Conservation (phyloP, 768 basidiomycete genomes). For the Pholiota microspora region DNA sequence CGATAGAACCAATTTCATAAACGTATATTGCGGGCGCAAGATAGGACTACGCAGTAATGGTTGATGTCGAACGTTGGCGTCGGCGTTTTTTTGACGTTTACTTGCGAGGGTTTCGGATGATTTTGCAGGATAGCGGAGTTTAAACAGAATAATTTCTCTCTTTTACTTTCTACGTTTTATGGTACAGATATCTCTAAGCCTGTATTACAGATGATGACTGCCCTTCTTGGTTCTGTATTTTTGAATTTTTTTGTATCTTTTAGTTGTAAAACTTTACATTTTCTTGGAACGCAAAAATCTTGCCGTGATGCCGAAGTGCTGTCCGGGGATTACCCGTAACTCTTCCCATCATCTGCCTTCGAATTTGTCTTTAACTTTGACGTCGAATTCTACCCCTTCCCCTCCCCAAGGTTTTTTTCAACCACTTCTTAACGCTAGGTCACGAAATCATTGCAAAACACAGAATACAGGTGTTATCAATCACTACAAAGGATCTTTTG, state of each 20-base stretch:
- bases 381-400: not conserved
- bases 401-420: not conserved
- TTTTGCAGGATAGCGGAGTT: not conserved
- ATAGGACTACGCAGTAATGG: too few relatives aligned
- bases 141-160: not conserved
- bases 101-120: too few relatives aligned
- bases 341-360: not conserved
- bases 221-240: too few relatives aligned
- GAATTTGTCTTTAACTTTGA: not conserved
- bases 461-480: too few relatives aligned
- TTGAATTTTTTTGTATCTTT: not conserved
- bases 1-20: conserved; percentile 4
- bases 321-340: not conserved
- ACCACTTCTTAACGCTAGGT: not conserved
- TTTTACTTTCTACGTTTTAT: not conserved
- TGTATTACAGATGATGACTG: too few relatives aligned
- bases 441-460: not conserved
- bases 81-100: too few relatives aligned
- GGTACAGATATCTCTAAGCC: too few relatives aligned
- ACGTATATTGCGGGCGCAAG: not conserved
- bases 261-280: not conserved
- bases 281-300: not conserved
- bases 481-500: too few relatives aligned
- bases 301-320: not conserved
- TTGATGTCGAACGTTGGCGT: too few relatives aligned